Percentiles rank a stretch among this genome's conserved stretches.
These are phyloP conservation scores for Porcisia hertigi DNA, from an alignment of 208 protist genomes.

Conservation along the genomic window DNA sequence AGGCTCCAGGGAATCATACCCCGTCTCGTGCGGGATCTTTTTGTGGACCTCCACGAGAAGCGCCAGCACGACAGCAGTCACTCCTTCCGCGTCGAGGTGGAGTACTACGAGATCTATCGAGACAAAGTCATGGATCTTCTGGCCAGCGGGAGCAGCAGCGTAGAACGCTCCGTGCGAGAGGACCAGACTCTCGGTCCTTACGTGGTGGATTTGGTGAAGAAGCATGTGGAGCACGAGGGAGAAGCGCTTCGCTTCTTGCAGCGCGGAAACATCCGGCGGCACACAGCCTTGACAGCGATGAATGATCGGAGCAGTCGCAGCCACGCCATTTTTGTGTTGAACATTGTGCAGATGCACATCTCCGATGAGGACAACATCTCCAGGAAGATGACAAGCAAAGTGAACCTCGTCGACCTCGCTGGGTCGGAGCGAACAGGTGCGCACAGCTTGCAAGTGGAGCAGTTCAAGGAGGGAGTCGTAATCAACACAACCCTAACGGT, in stretches of 20 bases:
- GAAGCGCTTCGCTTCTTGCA: slow-evolving; percentile 66
- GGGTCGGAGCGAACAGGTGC: slow-evolving; percentile 86
- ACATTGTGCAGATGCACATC: slow-evolving; percentile 64
- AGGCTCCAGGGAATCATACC: slow-evolving; percentile 76
- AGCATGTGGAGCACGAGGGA: slow-evolving; percentile 54
- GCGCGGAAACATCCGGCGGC: slow-evolving; percentile 70
- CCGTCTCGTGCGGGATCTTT: slow-evolving; percentile 66
- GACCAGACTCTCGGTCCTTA: slow-evolving; percentile 63
- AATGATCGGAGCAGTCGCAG: slow-evolving; percentile 91
- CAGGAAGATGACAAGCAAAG: slow-evolving; percentile 54
- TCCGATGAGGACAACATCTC: slow-evolving; percentile 35
- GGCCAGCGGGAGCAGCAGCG: slow-evolving; percentile 7
- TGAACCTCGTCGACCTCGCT: slow-evolving; percentile 96
- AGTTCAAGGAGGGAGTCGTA: slow-evolving; percentile 81
- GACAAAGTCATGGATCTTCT: slow-evolving; percentile 90
- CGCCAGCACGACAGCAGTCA: slow-evolving; percentile 60
- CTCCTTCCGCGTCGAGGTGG: slow-evolving; percentile 80
- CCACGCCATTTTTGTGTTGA: slow-evolving; percentile 89
- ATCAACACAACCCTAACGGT: slow-evolving; percentile 93
- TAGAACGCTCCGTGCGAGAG: slow-evolving; percentile 76
- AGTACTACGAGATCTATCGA: slow-evolving; percentile 93
- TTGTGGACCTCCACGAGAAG: slow-evolving; percentile 52
- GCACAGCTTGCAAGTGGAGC: slow-evolving; percentile 58
- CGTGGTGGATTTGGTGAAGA: slow-evolving; percentile 71
- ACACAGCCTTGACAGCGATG: slow-evolving; percentile 87